These are phyloP conservation scores for Didymella arachidicola DNA, from an alignment of 2,329 filamentous ascomycete species.

Conservation along the genomic window DNA sequence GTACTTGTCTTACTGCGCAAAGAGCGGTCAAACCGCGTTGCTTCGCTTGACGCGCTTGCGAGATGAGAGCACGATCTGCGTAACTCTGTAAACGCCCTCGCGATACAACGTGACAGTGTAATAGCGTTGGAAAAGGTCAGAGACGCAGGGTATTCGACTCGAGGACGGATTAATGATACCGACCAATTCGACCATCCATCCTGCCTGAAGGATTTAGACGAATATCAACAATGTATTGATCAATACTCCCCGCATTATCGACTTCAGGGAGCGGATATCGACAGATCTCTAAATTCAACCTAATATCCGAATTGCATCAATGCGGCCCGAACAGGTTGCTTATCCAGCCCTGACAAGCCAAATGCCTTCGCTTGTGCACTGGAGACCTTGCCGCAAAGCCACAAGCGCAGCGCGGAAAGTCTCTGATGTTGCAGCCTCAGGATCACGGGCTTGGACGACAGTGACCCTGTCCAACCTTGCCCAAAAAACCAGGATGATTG, in stretches of 20 bases:
- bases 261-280: slow-evolving; percentile 23
- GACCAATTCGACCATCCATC: background rate
- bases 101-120: slow-evolving; percentile 1
- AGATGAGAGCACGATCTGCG: slow-evolving; percentile 1
- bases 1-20: slow-evolving; percentile 3
- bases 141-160: background rate
- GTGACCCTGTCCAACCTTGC: background rate
- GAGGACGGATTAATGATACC: background rate
- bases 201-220: slow-evolving; percentile 1
- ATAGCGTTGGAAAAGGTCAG: slow-evolving; percentile 1
- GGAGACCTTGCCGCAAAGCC: background rate
- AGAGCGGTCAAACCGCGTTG: slow-evolving; percentile 15
- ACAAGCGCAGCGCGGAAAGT: slow-evolving; percentile 3
- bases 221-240: slow-evolving; percentile 11
- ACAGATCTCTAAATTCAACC: slow-evolving; percentile 16
- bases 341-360: background rate
- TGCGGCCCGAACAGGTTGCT: slow-evolving; percentile 2
- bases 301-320: slow-evolving; percentile 8
- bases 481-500: background rate
- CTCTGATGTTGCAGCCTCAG: background rate
- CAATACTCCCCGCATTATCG: slow-evolving; percentile 6
- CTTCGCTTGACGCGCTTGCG: slow-evolving; percentile 6
- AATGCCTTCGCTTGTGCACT: background rate
- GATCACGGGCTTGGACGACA: background rate
- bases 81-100: background rate